A percentile compares a stretch with the other conserved stretches of the same genome.
Evolutionary conservation across 495 filamentous ascomycete genomes (phyloP).

Genomic region (Podospora sp.): DNA sequence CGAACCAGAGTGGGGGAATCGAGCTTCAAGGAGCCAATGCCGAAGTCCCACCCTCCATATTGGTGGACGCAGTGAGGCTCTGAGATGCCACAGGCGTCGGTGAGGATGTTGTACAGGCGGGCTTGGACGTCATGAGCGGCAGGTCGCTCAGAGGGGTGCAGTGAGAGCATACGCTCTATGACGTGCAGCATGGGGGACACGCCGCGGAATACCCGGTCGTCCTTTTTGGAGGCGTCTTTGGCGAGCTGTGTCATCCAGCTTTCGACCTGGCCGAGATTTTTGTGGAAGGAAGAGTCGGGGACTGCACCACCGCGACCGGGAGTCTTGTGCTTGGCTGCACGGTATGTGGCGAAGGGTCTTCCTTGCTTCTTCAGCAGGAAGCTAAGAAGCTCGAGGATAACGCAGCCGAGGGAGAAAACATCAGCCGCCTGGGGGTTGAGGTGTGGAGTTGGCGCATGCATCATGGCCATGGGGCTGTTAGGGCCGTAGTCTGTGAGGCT

Average conservation of each 20-base stretch:
- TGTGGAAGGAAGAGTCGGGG: slow-evolving; percentile 81
- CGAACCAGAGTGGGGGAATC: slow-evolving; percentile 16
- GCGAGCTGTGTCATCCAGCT: slow-evolving; percentile 74
- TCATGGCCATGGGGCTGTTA: slow-evolving; percentile 32
- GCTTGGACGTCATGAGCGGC: slow-evolving; percentile 48
- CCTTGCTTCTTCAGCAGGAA: slow-evolving; percentile 73
- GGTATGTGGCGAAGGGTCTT: slow-evolving; percentile 71
- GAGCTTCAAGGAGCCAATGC: slow-evolving; percentile 34
- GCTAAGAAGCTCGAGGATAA: slow-evolving; percentile 70
- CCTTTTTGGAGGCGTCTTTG: slow-evolving; percentile 66
- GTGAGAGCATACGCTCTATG: slow-evolving; percentile 48
- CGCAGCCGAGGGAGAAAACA: slow-evolving; percentile 75
- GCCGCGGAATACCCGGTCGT: slow-evolving; percentile 56
- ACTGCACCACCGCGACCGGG: slow-evolving; percentile 69
- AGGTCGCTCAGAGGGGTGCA: slow-evolving; percentile 49
- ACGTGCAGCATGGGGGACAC: slow-evolving; percentile 50
- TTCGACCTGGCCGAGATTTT: slow-evolving; percentile 73
- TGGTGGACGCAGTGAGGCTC: slow-evolving; percentile 51
- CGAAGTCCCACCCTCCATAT: slow-evolving; percentile 40
- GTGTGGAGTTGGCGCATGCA: slow-evolving; percentile 40
- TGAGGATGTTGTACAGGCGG: slow-evolving; percentile 48
- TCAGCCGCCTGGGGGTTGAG: slow-evolving; percentile 60
- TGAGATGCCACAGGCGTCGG: slow-evolving; percentile 43
- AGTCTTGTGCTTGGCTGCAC: slow-evolving; percentile 65
- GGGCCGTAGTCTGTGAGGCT: slow-evolving; percentile 29